Conservation (phyloP, 306 rosid species). For the Vicia faba region DNA sequence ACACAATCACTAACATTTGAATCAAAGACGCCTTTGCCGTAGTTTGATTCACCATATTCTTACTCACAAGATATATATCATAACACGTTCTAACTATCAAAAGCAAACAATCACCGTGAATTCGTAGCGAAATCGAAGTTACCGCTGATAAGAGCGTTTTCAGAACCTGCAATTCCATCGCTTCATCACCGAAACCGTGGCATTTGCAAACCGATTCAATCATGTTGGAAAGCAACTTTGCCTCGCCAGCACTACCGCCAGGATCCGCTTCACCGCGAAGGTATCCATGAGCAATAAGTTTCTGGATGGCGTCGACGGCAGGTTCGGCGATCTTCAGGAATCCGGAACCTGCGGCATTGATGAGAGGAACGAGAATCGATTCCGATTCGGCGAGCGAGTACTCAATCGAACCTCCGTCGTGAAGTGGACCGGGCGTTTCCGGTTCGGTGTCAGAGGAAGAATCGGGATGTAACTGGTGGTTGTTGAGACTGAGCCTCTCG, state of each 20-base stretch:
- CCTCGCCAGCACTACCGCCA: constrained; percentile 57
- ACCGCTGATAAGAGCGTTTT: constrained; percentile 92
- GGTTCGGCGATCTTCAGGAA: constrained; percentile 93
- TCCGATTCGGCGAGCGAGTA: constrained; percentile 78
- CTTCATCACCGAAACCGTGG: constrained; percentile 83
- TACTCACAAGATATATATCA: constrained; percentile 83
- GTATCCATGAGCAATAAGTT: constrained; percentile 80
- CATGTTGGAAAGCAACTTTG: constrained; percentile 68
- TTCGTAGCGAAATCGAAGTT: constrained; percentile 85
- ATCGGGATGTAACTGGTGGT: constrained; percentile 36
- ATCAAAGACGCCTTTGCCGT: constrained; percentile 96
- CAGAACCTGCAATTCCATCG: constrained; percentile 74
- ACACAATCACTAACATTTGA: constrained; percentile 97
- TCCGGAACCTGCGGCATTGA: constrained; percentile 79
- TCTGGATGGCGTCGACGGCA: constrained; percentile 94
- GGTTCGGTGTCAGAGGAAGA: constrained; percentile 54
- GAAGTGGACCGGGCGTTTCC: constrained; percentile 83
- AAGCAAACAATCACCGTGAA: constrained; percentile 94
- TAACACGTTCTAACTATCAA: constrained; percentile 91
- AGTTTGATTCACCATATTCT: constrained; percentile 86
- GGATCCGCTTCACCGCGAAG: constrained; percentile 94
- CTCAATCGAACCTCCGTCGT: constrained; percentile 79
- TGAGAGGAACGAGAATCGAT: constrained; percentile 76
- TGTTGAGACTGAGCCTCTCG: constrained; percentile 55
- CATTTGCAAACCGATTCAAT: constrained; percentile 94